Conservation (phyloP, 2,329 filamentous ascomycete genomes). For the Fusarium piperis region DNA sequence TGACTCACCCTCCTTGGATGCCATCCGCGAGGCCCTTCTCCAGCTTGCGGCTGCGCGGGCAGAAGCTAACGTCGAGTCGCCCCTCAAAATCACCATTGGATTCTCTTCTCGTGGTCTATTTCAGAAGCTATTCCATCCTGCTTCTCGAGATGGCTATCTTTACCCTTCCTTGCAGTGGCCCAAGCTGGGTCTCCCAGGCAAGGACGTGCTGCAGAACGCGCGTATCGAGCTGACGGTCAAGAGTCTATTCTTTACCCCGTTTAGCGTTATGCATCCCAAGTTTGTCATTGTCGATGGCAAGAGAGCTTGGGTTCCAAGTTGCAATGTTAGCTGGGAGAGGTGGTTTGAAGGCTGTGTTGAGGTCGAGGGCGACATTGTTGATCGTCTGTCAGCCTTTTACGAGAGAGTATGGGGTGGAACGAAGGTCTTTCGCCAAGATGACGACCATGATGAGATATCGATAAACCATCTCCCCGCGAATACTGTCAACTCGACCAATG, state of each 20-base stretch:
- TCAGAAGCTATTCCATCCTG: constrained; percentile 80
- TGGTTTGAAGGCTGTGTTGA: constrained; percentile 85
- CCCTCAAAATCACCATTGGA: constrained; percentile 74
- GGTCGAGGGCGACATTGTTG: constrained; percentile 69
- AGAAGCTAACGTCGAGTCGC: constrained; percentile 35
- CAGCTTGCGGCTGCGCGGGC: constrained; percentile 62
- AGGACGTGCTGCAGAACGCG: constrained; percentile 59
- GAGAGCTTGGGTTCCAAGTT: constrained; percentile 76
- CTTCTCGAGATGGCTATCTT: constrained; percentile 67
- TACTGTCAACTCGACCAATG: constrained; percentile 8
- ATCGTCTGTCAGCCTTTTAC: constrained; percentile 74
- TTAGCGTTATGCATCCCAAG: constrained; percentile 90
- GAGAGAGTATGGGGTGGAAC: constrained; percentile 68
- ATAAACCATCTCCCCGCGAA: not conserved
- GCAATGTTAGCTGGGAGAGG: constrained; percentile 87
- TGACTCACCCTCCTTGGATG: constrained; percentile 67
- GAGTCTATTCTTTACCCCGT: constrained; percentile 80
- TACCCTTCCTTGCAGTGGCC: constrained; percentile 71
- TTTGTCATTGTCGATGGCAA: constrained; percentile 78
- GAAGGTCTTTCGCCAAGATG: constrained; percentile 24
- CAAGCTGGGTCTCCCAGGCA: constrained; percentile 71
- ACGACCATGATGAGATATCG: not conserved
- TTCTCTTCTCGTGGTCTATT: constrained; percentile 78
- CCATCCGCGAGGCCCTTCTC: constrained; percentile 66
- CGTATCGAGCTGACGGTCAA: constrained; percentile 77